Evolutionary conservation across 2,329 filamentous ascomycete genomes (phyloP).

Genomic region (Stagonosporopsis chrysanthemi): DNA sequence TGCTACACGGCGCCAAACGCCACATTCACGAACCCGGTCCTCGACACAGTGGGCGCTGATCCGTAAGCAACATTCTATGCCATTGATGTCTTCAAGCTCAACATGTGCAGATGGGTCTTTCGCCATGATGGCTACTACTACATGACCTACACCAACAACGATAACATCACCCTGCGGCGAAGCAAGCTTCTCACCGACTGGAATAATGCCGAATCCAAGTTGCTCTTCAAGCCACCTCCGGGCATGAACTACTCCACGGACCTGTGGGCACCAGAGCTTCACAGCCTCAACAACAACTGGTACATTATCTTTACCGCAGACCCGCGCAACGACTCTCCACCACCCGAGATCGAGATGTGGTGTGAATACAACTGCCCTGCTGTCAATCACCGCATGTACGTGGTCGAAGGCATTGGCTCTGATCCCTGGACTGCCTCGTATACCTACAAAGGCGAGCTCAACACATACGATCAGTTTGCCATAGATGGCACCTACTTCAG

Average conservation of each 20-base stretch:
- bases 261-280: slow-evolving; percentile 61
- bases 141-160: slow-evolving; percentile 55
- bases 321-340: slow-evolving; percentile 55
- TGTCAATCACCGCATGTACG: slow-evolving; percentile 61
- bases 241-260: slow-evolving; percentile 57
- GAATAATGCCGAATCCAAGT: slow-evolving; percentile 54
- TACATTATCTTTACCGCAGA: slow-evolving; percentile 63
- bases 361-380: slow-evolving; percentile 60
- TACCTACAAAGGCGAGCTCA: slow-evolving; percentile 55
- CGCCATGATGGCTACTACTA: slow-evolving; percentile 54
- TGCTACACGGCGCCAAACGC: slow-evolving; percentile 24
- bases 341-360: slow-evolving; percentile 57
- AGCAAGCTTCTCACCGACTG: slow-evolving; percentile 54
- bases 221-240: slow-evolving; percentile 53
- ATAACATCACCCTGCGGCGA: slow-evolving; percentile 54
- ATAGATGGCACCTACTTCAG: slow-evolving; percentile 63
- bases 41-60: slow-evolving; percentile 53
- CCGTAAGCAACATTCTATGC: slow-evolving; percentile 40
- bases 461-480: slow-evolving; percentile 62
- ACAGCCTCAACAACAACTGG: slow-evolving; percentile 57
- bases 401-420: slow-evolving; percentile 53
- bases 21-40: slow-evolving; percentile 57
- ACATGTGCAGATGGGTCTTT: slow-evolving; percentile 51
- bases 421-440: slow-evolving; percentile 58
- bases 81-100: neutral